Conservation (phyloP, 140 eudicot species). For the Senecio squalidus region DNA sequence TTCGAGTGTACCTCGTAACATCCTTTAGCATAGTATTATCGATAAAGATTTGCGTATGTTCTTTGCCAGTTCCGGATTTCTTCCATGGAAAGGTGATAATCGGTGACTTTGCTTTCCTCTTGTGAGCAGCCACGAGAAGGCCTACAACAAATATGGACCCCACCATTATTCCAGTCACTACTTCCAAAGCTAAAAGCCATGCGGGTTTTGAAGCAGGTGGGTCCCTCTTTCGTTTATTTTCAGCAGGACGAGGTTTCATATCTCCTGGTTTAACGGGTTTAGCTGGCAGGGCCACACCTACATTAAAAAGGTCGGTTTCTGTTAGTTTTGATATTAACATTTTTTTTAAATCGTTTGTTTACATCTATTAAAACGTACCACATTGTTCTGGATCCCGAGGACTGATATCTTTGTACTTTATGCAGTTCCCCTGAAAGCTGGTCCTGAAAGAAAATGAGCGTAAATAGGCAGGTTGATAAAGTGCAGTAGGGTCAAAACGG, state of each 20-base stretch:
- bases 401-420: slow-evolving; percentile 51
- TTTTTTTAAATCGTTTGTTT: background rate
- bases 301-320: background rate
- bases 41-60: slow-evolving; percentile 40
- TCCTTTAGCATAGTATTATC: slow-evolving; percentile 70
- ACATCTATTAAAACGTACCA: slow-evolving; percentile 35
- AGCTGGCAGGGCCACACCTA: slow-evolving; percentile 44
- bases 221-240: slow-evolving; percentile 30
- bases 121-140: slow-evolving; percentile 36
- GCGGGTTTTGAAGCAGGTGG: slow-evolving; percentile 45
- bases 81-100: slow-evolving; percentile 81
- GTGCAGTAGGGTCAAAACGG: background rate
- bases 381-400: slow-evolving; percentile 66
- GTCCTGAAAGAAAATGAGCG: slow-evolving; percentile 31
- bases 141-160: slow-evolving; percentile 52
- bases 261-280: slow-evolving; percentile 35
- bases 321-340: background rate
- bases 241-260: slow-evolving; percentile 40
- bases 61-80: slow-evolving; percentile 51
- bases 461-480: slow-evolving; percentile 6
- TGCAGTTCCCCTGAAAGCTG: slow-evolving; percentile 93
- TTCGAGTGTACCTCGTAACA: slow-evolving; percentile 58
- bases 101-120: slow-evolving; percentile 41
- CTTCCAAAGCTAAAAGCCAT: slow-evolving; percentile 72
- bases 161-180: slow-evolving; percentile 68